phyloP scores from a whole-genome alignment of 805 yeast species.

The Komagataella ulmi region DNA sequence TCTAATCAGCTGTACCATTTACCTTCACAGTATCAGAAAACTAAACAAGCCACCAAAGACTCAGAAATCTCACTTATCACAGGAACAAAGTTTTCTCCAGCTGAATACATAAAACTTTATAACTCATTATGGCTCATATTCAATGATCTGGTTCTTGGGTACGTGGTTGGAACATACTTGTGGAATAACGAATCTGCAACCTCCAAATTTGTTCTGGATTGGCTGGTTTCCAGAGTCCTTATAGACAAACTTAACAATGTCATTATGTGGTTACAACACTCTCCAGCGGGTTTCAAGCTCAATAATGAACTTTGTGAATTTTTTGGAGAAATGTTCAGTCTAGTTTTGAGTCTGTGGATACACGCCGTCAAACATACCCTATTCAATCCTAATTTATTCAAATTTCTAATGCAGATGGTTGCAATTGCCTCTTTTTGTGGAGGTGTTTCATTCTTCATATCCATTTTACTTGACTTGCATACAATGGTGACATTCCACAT shows the following conservation, averaged over 20 bases:
- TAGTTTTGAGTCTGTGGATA: slow-evolving; percentile 71
- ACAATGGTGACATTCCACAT: slow-evolving; percentile 58
- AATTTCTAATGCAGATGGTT: neutral
- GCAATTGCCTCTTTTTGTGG: slow-evolving; percentile 9
- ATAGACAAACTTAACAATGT: slow-evolving; percentile 31
- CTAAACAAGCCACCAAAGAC: slow-evolving; percentile 22
- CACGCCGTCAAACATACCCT: neutral
- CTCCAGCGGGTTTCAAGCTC: slow-evolving; percentile 90
- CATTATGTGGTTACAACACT: slow-evolving; percentile 66
- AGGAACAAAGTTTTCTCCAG: slow-evolving; percentile 23
- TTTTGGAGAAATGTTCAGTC: slow-evolving; percentile 72
- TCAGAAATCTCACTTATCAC: slow-evolving; percentile 24
- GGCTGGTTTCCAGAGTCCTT: slow-evolving; percentile 24
- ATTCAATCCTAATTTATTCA: neutral
- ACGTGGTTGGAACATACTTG: slow-evolving; percentile 37
- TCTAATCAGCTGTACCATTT: slow-evolving; percentile 63
- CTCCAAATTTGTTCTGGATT: slow-evolving; percentile 7
- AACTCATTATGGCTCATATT: slow-evolving; percentile 80
- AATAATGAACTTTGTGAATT: slow-evolving; percentile 78
- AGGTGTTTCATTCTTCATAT: slow-evolving; percentile 63
- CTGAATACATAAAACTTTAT: slow-evolving; percentile 66
- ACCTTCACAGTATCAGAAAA: slow-evolving; percentile 64
- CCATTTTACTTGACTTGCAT: slow-evolving; percentile 51
- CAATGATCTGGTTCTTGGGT: slow-evolving; percentile 73
- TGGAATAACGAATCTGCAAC: slow-evolving; percentile 5